Evolutionary conservation across 202 grass and related monocot genomes (phyloP).

Genomic region (Alloteropsis angusta): DNA sequence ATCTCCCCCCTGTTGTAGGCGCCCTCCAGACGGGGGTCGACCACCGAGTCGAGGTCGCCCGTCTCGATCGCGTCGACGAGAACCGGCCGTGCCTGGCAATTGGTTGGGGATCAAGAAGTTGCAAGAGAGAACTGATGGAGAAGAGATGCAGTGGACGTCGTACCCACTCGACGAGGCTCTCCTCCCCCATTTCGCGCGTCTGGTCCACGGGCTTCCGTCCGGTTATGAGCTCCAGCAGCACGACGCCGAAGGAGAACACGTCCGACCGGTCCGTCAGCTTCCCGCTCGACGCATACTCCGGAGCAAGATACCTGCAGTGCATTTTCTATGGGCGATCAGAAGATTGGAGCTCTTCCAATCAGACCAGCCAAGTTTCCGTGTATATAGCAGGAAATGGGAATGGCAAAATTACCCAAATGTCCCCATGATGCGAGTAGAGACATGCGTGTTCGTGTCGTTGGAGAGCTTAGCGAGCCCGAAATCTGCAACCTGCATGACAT

Average conservation of each 20-base stretch:
- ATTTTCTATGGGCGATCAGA: not conserved
- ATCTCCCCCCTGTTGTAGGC: constrained; percentile 34
- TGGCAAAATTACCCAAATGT: constrained; percentile 49
- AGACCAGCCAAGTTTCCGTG: not conserved
- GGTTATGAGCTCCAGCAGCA: constrained; percentile 60
- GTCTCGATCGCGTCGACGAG: constrained; percentile 33
- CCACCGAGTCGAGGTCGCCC: constrained; percentile 29
- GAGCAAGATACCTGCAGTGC: constrained; percentile 39
- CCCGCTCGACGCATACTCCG: constrained; percentile 61
- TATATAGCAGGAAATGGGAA: not conserved
- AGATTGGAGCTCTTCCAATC: not conserved
- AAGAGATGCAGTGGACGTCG: not conserved
- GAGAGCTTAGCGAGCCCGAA: constrained; percentile 74
- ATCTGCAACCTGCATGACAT: constrained; percentile 55
- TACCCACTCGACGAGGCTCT: constrained; percentile 61
- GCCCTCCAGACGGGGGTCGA: constrained; percentile 32
- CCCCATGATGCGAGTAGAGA: constrained; percentile 78
- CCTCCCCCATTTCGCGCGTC: constrained; percentile 24
- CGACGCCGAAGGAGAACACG: constrained; percentile 65
- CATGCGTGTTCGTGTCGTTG: constrained; percentile 50
- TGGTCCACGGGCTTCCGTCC: constrained; percentile 50
- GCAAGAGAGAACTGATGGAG: not conserved
- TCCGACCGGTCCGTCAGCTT: constrained; percentile 63
- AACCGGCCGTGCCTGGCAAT: constrained; percentile 38
- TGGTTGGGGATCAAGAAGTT: not conserved